phyloP scores from a whole-genome alignment of 805 yeast species.

The Scheffersomyces stipitis region DNA sequence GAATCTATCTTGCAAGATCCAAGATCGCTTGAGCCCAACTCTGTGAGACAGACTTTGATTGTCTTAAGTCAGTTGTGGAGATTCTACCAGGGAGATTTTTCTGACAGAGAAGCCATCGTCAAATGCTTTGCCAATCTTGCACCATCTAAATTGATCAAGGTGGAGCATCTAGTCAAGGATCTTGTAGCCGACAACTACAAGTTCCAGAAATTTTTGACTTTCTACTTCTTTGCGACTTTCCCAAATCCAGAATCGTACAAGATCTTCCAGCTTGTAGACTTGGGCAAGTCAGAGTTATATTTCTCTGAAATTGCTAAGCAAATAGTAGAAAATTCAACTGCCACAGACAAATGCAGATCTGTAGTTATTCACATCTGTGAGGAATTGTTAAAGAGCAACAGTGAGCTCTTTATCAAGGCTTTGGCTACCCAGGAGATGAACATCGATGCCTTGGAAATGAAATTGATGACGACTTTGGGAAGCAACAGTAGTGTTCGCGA shows the following conservation, averaged over 20 bases:
- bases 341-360: conserved; percentile 16
- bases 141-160: conserved; percentile 4
- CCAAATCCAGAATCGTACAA: conserved; percentile 18
- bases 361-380: conserved; percentile 20
- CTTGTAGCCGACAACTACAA: conserved; percentile 27
- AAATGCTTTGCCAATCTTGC: conserved; percentile 19
- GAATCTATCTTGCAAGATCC: conserved; percentile 30
- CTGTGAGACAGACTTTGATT: conserved; percentile 33
- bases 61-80: conserved; percentile 44
- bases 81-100: conserved; percentile 10
- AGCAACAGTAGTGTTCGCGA: conserved; percentile 19
- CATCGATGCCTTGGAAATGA: conserved; percentile 48
- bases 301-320: conserved; percentile 16
- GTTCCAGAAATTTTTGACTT: conserved; percentile 29
- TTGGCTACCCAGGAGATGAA: conserved; percentile 18
- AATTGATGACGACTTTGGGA: conserved; percentile 61
- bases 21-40: conserved; percentile 16
- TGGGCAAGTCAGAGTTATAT: conserved; percentile 11
- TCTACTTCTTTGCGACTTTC: conserved; percentile 26
- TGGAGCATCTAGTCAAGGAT: conserved; percentile 3
- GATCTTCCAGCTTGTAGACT: conserved; percentile 22
- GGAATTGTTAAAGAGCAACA: conserved; percentile 17
- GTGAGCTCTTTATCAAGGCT: conserved; percentile 16
- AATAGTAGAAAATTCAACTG: conserved; percentile 10
- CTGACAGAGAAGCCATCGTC: conserved; percentile 5